These are phyloP conservation scores for Tetradesmus obliquus DNA, from an alignment of 139 green algal genomes.

Conservation along the genomic window DNA sequence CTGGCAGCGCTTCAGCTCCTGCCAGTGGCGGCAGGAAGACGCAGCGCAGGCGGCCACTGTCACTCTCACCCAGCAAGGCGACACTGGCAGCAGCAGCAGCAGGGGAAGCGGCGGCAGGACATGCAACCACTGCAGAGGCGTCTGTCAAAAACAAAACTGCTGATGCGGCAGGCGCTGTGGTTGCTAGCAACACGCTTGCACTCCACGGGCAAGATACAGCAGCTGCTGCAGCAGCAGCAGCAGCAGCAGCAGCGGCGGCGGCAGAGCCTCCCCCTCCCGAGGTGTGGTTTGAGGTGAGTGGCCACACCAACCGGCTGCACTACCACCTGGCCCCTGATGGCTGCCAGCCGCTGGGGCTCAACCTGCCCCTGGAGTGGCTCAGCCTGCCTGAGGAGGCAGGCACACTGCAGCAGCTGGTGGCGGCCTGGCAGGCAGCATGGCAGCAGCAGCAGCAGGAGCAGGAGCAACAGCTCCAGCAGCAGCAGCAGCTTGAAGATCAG, in stretches of 20 bases:
- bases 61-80: not conserved
- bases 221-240: not conserved
- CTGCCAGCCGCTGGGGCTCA: slow-evolving; percentile 70
- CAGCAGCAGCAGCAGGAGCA: slow-evolving; percentile 32
- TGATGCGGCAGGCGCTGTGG: too few species aligned
- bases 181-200: too few species aligned
- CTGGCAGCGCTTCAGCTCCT: not conserved
- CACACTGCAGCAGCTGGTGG: slow-evolving; percentile 20
- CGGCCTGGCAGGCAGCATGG: slow-evolving; percentile 12
- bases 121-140: not conserved
- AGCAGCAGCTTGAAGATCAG: not conserved
- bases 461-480: not conserved
- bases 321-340: slow-evolving; percentile 78
- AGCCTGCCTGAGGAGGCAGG: slow-evolving; percentile 35
- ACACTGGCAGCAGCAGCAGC: slow-evolving; percentile 15
- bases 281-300: slow-evolving; percentile 77
- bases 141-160: not conserved
- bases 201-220: too few species aligned
- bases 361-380: slow-evolving; percentile 78
- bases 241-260: slow-evolving; percentile 9
- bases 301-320: slow-evolving; percentile 82
- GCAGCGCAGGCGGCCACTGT: not conserved
- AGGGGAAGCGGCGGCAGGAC: not conserved
- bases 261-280: slow-evolving; percentile 18
- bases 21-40: not conserved